A percentile compares a stretch with the other conserved stretches of the same genome.
phyloP scores from a whole-genome alignment of 2,329 filamentous ascomycete genomes.

The Sclerotinia nivalis region DNA sequence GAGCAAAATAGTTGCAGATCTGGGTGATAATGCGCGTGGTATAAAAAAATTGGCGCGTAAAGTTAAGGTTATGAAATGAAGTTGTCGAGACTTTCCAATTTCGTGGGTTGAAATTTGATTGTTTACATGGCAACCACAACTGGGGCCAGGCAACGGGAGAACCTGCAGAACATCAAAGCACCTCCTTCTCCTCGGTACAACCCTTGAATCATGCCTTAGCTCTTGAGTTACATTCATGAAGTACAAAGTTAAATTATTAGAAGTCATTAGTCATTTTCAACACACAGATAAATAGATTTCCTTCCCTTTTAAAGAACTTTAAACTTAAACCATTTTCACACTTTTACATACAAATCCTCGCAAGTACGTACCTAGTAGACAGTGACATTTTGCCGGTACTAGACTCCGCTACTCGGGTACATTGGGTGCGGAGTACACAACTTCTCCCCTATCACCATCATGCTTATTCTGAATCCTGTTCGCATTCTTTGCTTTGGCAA shows the following conservation, averaged over 20 bases:
- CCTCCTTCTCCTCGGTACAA: not conserved
- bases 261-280: too few species aligned
- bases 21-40: slow-evolving; percentile 35
- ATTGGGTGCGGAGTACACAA: not conserved
- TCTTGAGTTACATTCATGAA: not conserved
- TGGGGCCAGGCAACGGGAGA: not conserved
- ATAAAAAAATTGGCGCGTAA: slow-evolving; percentile 10
- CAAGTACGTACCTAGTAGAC: not conserved
- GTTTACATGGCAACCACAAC: slow-evolving; percentile 11
- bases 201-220: not conserved
- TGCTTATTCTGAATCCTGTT: slow-evolving; percentile 32
- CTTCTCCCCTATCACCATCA: slow-evolving; percentile 24
- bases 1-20: slow-evolving; percentile 26
- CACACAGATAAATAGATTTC: not conserved
- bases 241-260: not conserved
- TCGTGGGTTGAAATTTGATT: slow-evolving; percentile 10
- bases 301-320: not conserved
- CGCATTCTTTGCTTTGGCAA: slow-evolving; percentile 39
- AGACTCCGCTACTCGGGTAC: slow-evolving; percentile 1
- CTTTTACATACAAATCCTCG: not conserved
- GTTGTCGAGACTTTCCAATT: slow-evolving; percentile 1
- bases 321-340: not conserved
- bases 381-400: not conserved
- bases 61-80: not conserved
- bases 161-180: not conserved